A percentile compares a stretch with the other conserved stretches of the same genome.
Evolutionary conservation across 495 filamentous ascomycete genomes (phyloP).

Genomic region (Hypoxylon intermedium): DNA sequence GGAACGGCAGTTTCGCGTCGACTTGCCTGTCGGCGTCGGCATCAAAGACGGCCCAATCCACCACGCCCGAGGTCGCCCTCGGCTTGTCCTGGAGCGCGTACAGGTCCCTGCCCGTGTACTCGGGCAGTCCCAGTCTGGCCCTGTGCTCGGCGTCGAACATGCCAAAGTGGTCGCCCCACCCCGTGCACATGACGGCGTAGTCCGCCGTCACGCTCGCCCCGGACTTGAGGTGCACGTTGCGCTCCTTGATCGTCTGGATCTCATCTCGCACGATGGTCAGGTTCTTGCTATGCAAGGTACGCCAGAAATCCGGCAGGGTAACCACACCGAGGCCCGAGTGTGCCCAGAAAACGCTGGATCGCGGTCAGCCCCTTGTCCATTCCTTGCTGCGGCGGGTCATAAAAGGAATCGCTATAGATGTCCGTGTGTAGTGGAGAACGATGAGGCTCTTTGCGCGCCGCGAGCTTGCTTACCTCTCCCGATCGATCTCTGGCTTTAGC

Average conservation of each 20-base stretch:
- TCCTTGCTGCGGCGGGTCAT: too few species aligned
- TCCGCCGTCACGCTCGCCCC: slow-evolving; percentile 26
- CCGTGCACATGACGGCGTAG: slow-evolving; percentile 45
- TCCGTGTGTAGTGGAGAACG: too few species aligned
- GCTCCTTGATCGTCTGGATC: slow-evolving; percentile 14
- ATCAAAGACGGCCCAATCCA: slow-evolving; percentile 40
- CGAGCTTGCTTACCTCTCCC: slow-evolving; percentile 10
- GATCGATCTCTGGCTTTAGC: slow-evolving; percentile 5
- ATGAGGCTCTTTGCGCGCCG: too few species aligned
- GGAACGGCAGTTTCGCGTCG: slow-evolving; percentile 30
- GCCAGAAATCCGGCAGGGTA: slow-evolving; percentile 48
- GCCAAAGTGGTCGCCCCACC: slow-evolving; percentile 34
- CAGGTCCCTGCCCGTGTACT: slow-evolving; percentile 7
- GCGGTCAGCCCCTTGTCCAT: too few species aligned
- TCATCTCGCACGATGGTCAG: slow-evolving; percentile 41
- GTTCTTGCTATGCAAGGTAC: slow-evolving; percentile 45
- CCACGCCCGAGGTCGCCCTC: neutral
- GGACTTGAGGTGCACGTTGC: slow-evolving; percentile 17
- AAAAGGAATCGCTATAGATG: too few species aligned
- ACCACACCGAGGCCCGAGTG: slow-evolving; percentile 47
- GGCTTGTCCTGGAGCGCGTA: neutral
- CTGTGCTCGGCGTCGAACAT: slow-evolving; percentile 33
- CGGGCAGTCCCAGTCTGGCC: slow-evolving; percentile 33
- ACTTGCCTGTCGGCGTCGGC: slow-evolving; percentile 37
- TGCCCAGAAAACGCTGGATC: slow-evolving; percentile 49